Base-by-base conservation (phyloP, 805 yeast species). In the Schwanniomyces sp. region DNA sequence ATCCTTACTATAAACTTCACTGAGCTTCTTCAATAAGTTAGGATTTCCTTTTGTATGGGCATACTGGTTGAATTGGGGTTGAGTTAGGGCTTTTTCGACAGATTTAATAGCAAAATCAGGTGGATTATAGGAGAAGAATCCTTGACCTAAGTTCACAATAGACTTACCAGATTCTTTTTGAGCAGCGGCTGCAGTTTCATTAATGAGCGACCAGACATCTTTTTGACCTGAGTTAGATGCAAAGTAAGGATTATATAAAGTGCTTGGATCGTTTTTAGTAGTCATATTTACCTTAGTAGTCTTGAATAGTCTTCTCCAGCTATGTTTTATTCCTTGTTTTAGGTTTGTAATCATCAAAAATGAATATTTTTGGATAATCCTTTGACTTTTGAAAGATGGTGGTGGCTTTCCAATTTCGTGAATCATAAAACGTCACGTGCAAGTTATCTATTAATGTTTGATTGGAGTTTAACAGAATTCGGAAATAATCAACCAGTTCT, bases 61-160 rank as follows among this genome's bases (percentile, higher is more conserved):
- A 62, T 94, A 94, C 69, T 94, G 99, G 68, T 94, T 94, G 63
- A 81, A 81, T 49, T 84, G 76, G 3, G 98, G 85, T 29, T 72
- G 74, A 46, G 81, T 84, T 40, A 91, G 74, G 0, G 97, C 92
- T 38, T 78, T 75, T 53, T 83, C 80, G 14, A 92, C 95, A 6
- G 96, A 95, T 9, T 82, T 78, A 49, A 87, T 75, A 12, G 96
- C 97, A 68, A 94, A 94, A n/a, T 83, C 80, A 0, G 99, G 99
- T 2, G 99, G 99, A 27, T 91, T 80, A 65, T 92, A 94, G 2
- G 97, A 90, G 74, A 94, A 94, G 70, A 94, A 94, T 1, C 99
- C 99, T 67, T 94, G 99, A 29, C 99, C 99, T 48, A 94, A 78
- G 59, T 94, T 94, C 51, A 86, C 85, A 47, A 92, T 82, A 45